A percentile compares a stretch with the other conserved stretches of the same genome.
phyloP scores from a whole-genome alignment of 441 rosid species.

The Adansonia madagascariensis region DNA sequence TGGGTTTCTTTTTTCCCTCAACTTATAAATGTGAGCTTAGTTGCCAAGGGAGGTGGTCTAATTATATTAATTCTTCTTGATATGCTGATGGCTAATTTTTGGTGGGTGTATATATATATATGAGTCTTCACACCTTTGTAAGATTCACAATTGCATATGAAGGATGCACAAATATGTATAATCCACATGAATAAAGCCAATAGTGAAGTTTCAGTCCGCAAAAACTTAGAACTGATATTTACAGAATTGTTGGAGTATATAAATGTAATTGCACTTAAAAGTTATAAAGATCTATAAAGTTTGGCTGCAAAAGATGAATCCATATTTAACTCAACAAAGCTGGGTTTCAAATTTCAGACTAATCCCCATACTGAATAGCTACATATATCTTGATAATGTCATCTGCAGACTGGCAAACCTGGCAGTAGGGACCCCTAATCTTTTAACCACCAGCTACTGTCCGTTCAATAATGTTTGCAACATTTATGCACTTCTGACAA shows the following conservation, averaged over 20 bases:
- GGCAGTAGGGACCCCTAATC: constrained; percentile 73
- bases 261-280: neutral
- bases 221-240: neutral
- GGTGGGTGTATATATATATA: too few species aligned
- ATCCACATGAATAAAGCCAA: neutral
- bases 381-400: constrained; percentile 53
- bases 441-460: constrained; percentile 51
- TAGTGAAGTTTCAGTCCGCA: neutral
- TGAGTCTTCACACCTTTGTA: neutral
- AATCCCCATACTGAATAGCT: constrained; percentile 88
- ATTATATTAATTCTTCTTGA: too few species aligned
- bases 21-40: neutral
- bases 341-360: constrained; percentile 64
- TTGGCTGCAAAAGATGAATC: constrained; percentile 24
- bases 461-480: constrained; percentile 73
- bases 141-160: neutral
- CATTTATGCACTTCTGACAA: constrained; percentile 60
- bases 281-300: neutral
- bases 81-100: too few species aligned
- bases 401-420: constrained; percentile 70
- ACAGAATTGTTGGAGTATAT: neutral
- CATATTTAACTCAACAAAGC: constrained; percentile 42
- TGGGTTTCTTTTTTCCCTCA: neutral
- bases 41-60: neutral
- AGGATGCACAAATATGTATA: neutral